A percentile compares a stretch with the other conserved stretches of the same genome.
phyloP scores from a whole-genome alignment of 2,329 filamentous ascomycete species.

The Ophiostoma piceae region DNA sequence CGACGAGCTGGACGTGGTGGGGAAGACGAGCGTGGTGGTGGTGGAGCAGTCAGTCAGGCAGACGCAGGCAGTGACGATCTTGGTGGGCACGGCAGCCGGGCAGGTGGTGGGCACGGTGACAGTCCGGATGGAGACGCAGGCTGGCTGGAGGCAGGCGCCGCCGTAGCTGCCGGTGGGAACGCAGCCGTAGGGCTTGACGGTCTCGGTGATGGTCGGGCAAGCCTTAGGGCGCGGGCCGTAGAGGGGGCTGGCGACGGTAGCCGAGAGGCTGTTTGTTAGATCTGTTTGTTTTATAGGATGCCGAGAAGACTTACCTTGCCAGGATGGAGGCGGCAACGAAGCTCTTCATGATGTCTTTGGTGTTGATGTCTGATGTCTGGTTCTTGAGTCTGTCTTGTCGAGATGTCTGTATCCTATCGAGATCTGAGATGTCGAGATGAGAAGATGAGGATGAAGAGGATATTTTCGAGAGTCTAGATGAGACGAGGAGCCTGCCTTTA shows the following conservation, averaged over 20 bases:
- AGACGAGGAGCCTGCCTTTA: background rate
- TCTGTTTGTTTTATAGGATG: background rate
- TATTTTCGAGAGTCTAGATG: too few species aligned
- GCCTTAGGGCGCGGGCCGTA: background rate
- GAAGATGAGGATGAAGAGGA: background rate
- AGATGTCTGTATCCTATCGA: too few species aligned
- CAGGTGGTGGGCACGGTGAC: conserved; percentile 24
- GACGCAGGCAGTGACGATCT: conserved; percentile 19
- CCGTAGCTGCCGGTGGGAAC: background rate
- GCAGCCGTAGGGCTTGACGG: conserved; percentile 17
- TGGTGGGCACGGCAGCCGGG: conserved; percentile 14
- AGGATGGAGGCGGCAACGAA: background rate
- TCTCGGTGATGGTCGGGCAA: conserved; percentile 17
- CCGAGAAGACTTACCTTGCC: background rate
- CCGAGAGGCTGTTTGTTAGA: conserved; percentile 12
- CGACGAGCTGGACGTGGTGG: background rate
- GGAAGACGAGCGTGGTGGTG: background rate
- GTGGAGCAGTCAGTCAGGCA: conserved; percentile 22
- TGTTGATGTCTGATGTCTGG: background rate
- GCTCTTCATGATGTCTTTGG: background rate
- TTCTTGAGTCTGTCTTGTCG: too few species aligned
- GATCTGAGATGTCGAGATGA: background rate
- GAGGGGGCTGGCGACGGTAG: conserved; percentile 10
- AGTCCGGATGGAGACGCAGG: conserved; percentile 2
- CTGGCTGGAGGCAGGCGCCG: conserved; percentile 5